A percentile compares a stretch with the other conserved stretches of the same genome.
phyloP scores from a whole-genome alignment of 306 rosid genomes.

The Acacia melanoxylon region DNA sequence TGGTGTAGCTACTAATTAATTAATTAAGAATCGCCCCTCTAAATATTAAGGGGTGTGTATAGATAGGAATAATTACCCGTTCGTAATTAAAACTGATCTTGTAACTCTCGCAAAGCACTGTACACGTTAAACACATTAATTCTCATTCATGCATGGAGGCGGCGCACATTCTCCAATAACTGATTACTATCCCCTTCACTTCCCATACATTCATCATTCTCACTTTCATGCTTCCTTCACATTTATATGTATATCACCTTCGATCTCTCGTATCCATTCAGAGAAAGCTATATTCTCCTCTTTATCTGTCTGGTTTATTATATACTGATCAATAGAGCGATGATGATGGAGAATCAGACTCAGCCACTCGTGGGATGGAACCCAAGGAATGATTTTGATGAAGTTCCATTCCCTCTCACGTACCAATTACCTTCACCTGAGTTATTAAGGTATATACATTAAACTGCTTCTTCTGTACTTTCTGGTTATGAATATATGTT shows the following conservation, averaged over 20 bases:
- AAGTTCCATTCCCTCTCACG: conserved; percentile 34
- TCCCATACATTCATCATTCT: conserved; percentile 30
- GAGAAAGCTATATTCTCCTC: background rate
- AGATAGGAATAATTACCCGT: background rate
- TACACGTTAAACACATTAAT: conserved; percentile 42
- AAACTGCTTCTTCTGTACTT: background rate
- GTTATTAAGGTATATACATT: conserved; percentile 41
- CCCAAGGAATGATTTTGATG: conserved; percentile 28
- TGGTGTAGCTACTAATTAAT: conserved; percentile 6
- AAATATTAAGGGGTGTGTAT: background rate
- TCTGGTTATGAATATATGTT: background rate
- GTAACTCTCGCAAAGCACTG: conserved; percentile 57
- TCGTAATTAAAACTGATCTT: conserved; percentile 37
- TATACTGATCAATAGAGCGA: background rate
- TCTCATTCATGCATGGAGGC: conserved; percentile 49
- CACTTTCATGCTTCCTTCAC: background rate
- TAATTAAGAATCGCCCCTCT: background rate
- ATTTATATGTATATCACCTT: conserved; percentile 40
- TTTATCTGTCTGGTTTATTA: background rate
- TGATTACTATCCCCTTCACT: conserved; percentile 22
- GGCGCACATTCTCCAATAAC: conserved; percentile 60
- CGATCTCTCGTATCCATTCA: background rate
- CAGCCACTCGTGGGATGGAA: conserved; percentile 24
- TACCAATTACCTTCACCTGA: conserved; percentile 32
- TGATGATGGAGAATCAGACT: conserved; percentile 30